phyloP scores from a whole-genome alignment of 2,329 filamentous ascomycete genomes.

The Clarireedia homoeocarpa region DNA sequence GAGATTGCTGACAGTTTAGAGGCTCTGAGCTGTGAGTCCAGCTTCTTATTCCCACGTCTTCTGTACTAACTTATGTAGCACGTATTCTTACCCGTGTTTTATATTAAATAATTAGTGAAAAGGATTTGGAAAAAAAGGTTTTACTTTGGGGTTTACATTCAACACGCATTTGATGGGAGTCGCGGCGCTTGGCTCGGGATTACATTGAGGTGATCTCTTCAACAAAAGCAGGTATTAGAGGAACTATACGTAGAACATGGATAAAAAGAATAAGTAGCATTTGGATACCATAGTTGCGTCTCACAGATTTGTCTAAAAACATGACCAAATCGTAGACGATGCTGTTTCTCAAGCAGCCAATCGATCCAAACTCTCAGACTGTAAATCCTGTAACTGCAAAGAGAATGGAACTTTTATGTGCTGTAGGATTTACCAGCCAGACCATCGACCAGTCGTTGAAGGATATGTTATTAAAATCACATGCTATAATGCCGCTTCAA shows the following conservation, averaged over 20 bases:
- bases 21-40: constrained; percentile 61
- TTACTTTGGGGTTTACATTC: constrained; percentile 2
- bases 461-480: too few species aligned
- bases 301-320: too few species aligned
- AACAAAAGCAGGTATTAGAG: constrained; percentile 15
- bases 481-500: not conserved
- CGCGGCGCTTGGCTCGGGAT: constrained; percentile 15
- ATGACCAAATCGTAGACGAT: too few species aligned
- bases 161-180: constrained; percentile 23
- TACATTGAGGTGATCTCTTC: constrained; percentile 14
- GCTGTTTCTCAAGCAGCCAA: too few species aligned
- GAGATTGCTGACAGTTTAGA: constrained; percentile 79
- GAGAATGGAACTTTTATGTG: too few species aligned
- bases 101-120: constrained; percentile 23
- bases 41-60: not conserved
- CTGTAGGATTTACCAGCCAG: too few species aligned
- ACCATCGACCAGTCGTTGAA: too few species aligned
- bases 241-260: not conserved
- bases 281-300: not conserved
- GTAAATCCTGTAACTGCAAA: too few species aligned
- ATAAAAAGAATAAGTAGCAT: not conserved
- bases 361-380: too few species aligned
- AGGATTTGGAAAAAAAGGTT: constrained; percentile 4
- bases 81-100: constrained; percentile 32
- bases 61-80: constrained; percentile 21